These are phyloP conservation scores for Pseudogymnoascus sp. DNA, from an alignment of 2,329 filamentous ascomycete species.

Conservation along the genomic window DNA sequence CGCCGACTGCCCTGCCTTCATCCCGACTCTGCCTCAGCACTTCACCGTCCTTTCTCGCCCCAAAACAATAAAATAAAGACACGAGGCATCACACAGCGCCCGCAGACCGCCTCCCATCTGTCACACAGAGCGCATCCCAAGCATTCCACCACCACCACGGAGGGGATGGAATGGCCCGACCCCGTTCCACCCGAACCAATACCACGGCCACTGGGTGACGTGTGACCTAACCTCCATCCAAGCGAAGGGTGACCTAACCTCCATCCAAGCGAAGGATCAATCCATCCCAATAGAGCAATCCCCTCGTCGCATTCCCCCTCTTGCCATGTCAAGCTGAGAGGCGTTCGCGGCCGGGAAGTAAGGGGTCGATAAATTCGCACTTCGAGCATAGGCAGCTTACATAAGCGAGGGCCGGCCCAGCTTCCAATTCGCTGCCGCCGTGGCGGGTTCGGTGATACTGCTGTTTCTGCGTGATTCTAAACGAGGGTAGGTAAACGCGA, in stretches of 20 bases:
- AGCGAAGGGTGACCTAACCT: neutral
- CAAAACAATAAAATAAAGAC: neutral
- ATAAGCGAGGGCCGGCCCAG: neutral
- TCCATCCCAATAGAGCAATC: neutral
- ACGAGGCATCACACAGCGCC: neutral
- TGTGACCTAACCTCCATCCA: neutral
- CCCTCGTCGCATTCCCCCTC: neutral
- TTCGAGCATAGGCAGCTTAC: neutral
- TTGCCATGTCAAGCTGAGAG: neutral
- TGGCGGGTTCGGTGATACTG: neutral
- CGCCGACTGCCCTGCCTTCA: neutral
- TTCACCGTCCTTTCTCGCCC: neutral
- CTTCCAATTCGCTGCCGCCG: neutral
- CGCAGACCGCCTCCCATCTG: neutral
- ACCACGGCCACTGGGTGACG: neutral
- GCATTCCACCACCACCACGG: neutral
- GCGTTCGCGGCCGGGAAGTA: neutral
- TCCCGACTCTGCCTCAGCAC: neutral
- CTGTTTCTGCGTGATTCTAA: neutral
- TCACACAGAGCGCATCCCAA: neutral
- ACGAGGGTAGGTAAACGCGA: neutral
- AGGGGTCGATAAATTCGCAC: neutral
- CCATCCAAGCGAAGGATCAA: neutral
- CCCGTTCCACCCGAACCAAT: slow-evolving; percentile 1
- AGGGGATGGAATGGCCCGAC: neutral